Evolutionary conservation across 2,329 filamentous ascomycete species (phyloP), one percentile per base, ranked within the genome.

Genomic region (Ophiocordyceps camponoti-floridani): DNA sequence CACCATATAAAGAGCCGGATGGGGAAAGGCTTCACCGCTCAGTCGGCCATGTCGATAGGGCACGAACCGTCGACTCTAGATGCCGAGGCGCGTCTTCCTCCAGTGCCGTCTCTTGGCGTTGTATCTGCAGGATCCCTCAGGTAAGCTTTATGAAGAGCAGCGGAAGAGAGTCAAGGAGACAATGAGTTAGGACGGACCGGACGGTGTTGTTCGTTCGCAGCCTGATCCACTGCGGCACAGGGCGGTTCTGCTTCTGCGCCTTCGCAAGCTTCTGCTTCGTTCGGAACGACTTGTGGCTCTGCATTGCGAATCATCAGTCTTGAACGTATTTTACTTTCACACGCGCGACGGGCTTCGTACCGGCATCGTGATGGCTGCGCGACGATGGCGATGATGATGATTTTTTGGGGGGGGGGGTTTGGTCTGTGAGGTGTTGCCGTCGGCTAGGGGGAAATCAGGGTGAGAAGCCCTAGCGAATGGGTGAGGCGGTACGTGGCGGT

Each of bases 211-310:
- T 83, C 62, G 91, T 96, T 69, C 89, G 83, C 65, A 98, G 81
- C 68, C 91, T 84, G 69, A 98, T 96, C 91, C 91, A 98, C 79
- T 98, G 91, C 57, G 91, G 91, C 68, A 98, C 95, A 61, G 91
- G 91, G 69, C 91, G 84, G 83, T 98, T 98, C 79, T 96, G 89
- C 82, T 94, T 96, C 79, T 96, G 89, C 68, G 91, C 91, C 79
- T 89, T 95, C 67, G 91, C 91, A 76, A 98, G 87, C 91, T 98
- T 98, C 73, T 93, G 84, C 88, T 98, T 98, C 73, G 88, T 95
- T 70, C 88, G 84, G 87, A 98, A 98, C 68, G 88, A 85, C 83
- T 98, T 98, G 77, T 98, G 87, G 82, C 83, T 89, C 89, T 96
- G 50, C 23, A 46, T 19, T n/a, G 35, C 35, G 16, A 38, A 11